Percentiles rank a stretch among this genome's conserved stretches.
These are phyloP conservation scores for Zygnema circumcarinatum DNA, from an alignment of 139 green algal species.

Conservation along the genomic window DNA sequence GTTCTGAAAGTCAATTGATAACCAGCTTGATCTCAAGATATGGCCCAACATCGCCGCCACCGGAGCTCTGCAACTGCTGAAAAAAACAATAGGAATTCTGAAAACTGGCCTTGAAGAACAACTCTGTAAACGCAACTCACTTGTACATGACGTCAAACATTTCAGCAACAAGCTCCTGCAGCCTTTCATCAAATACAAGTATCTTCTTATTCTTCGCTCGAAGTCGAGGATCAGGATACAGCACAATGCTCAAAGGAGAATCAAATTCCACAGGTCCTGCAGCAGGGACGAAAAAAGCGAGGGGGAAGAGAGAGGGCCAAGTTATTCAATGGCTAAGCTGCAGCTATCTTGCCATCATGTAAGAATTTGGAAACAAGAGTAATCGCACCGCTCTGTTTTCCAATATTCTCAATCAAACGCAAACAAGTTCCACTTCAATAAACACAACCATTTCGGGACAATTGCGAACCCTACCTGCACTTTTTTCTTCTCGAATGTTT, in stretches of 20 bases:
- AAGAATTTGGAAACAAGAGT: background rate
- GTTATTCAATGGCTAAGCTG: background rate
- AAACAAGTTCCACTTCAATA: background rate
- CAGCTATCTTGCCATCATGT: conserved; percentile 2
- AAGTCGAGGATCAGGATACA: conserved; percentile 91
- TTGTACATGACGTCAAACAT: conserved; percentile 98
- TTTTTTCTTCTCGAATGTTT: conserved; percentile 7
- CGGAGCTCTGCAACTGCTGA: no score
- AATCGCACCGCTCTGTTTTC: no score
- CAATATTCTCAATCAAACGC: background rate
- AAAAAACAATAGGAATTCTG: no score
- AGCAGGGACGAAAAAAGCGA: background rate
- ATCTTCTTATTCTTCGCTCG: conserved; percentile 83
- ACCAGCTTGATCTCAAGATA: no score
- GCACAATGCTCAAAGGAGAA: conserved; percentile 71
- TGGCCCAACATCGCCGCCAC: no score
- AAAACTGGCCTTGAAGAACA: no score
- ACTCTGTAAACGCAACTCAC: conserved; percentile 26
- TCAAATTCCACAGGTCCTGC: conserved; percentile 31
- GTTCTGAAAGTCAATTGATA: no score
- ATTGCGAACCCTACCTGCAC: conserved; percentile 8
- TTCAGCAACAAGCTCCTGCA: conserved; percentile 80
- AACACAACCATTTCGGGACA: background rate
- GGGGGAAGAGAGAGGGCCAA: background rate
- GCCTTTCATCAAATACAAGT: conserved; percentile 76